Conservation (phyloP, 495 filamentous ascomycete genomes). For the Patellaria atrata region DNA sequence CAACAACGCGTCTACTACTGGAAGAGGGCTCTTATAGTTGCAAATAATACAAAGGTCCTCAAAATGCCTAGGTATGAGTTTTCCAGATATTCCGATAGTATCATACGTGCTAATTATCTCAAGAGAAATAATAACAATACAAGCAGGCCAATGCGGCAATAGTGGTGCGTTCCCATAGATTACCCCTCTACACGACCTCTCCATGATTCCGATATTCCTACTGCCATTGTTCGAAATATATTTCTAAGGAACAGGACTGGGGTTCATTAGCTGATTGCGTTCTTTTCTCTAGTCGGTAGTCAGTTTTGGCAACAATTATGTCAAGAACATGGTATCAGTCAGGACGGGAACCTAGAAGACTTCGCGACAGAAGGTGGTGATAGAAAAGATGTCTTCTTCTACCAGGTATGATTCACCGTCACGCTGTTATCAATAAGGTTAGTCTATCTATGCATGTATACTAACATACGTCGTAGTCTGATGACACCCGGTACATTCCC, state of each 20-base stretch:
- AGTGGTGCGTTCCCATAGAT: slow-evolving; percentile 53
- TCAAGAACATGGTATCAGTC: slow-evolving; percentile 92
- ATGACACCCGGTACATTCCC: slow-evolving; percentile 96
- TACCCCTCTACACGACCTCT: slow-evolving; percentile 1
- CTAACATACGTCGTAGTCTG: slow-evolving; percentile 36
- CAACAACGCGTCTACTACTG: slow-evolving; percentile 1
- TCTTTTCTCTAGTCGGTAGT: slow-evolving; percentile 52
- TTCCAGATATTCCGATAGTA: not conserved
- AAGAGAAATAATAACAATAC: slow-evolving; percentile 98
- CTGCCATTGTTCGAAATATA: not conserved
- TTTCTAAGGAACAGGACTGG: not conserved
- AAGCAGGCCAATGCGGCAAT: slow-evolving; percentile 98
- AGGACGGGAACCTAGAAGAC: slow-evolving; percentile 90
- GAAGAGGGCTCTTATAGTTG: not conserved
- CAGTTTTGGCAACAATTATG: slow-evolving; percentile 98
- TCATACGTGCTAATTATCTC: not conserved
- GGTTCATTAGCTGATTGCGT: not conserved
- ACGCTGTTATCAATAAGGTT: not conserved
- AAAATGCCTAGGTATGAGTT: slow-evolving; percentile 22
- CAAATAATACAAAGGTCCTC: not conserved
- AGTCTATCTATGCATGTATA: not conserved
- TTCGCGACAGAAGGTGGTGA: slow-evolving; percentile 94
- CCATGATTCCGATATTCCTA: slow-evolving; percentile 9
- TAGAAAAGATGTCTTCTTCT: slow-evolving; percentile 98
- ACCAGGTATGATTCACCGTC: slow-evolving; percentile 43